phyloP scores from a whole-genome alignment of 495 filamentous ascomycete genomes.

The Penicillium paradoxum region DNA sequence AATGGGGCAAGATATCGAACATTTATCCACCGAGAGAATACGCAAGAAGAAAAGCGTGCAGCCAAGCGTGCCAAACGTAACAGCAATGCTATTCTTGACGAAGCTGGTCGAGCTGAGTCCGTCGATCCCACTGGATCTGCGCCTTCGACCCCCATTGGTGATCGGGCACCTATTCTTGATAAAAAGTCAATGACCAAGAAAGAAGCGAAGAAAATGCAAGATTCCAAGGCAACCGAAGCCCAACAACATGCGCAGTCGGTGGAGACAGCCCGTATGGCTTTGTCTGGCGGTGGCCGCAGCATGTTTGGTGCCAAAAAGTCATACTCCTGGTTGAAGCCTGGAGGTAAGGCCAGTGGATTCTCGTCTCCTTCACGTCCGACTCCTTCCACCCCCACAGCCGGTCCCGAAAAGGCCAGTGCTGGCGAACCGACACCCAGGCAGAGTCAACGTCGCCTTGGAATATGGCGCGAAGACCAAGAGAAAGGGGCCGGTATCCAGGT shows the following conservation, averaged over 20 bases:
- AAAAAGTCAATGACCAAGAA: conserved; percentile 55
- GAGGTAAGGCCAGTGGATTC: conserved; percentile 35
- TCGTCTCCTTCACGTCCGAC: conserved; percentile 36
- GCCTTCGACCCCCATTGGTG: conserved; percentile 39
- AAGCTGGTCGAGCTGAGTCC: conserved; percentile 32
- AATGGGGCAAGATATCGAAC: conserved; percentile 33
- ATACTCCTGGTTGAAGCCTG: conserved; percentile 43
- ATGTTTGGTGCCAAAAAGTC: conserved; percentile 44
- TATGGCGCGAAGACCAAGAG: conserved; percentile 46
- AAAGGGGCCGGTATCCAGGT: conserved; percentile 45
- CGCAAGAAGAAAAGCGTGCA: conserved; percentile 49
- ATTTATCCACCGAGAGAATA: conserved; percentile 31
- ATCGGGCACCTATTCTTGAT: conserved; percentile 43
- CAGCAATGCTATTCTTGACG: conserved; percentile 39
- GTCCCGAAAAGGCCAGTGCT: conserved; percentile 27
- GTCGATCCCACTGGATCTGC: conserved; percentile 39
- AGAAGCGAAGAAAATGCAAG: conserved; percentile 46
- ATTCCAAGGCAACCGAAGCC: conserved; percentile 46
- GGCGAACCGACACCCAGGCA: conserved; percentile 28
- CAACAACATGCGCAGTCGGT: conserved; percentile 49
- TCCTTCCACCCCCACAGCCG: conserved; percentile 30
- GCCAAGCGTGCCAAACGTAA: conserved; percentile 46
- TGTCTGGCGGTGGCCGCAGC: conserved; percentile 27
- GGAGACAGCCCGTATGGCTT: conserved; percentile 43
- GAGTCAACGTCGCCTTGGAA: conserved; percentile 35